These are phyloP conservation scores for Boletus sensibilis DNA, from an alignment of 768 basidiomycete genomes.

Conservation along the genomic window DNA sequence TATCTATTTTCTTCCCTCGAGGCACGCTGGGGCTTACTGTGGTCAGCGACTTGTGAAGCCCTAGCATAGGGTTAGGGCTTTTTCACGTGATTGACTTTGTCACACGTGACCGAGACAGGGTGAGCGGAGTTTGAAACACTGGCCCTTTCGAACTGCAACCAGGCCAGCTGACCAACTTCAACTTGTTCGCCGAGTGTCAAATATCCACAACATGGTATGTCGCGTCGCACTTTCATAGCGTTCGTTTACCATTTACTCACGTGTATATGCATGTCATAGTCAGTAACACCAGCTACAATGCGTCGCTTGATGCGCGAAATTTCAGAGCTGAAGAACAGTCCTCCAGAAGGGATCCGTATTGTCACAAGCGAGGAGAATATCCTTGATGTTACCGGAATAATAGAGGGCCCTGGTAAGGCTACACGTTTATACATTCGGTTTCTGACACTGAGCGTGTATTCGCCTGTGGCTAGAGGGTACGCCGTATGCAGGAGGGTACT, in stretches of 20 bases:
- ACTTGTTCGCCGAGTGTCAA: slow-evolving; percentile 7
- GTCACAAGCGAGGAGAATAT: slow-evolving; percentile 86
- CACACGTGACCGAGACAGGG: slow-evolving; percentile 25
- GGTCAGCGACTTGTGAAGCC: background rate
- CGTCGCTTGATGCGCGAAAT: slow-evolving; percentile 89
- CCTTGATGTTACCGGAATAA: slow-evolving; percentile 81
- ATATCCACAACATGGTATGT: slow-evolving; percentile 25
- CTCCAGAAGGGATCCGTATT: slow-evolving; percentile 91
- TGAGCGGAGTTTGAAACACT: slow-evolving; percentile 28
- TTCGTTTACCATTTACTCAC: background rate
- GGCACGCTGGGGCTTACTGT: background rate
- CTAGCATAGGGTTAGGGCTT: slow-evolving; percentile 14
- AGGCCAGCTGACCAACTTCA: slow-evolving; percentile 12
- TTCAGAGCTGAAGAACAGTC: slow-evolving; percentile 72
- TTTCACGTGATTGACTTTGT: slow-evolving; percentile 27
- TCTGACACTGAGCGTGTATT: slow-evolving; percentile 8
- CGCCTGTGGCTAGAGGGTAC: slow-evolving; percentile 48
- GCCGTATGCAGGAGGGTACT: slow-evolving; percentile 72
- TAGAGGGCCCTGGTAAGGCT: slow-evolving; percentile 83
- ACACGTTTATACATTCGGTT: background rate
- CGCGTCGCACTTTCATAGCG: background rate
- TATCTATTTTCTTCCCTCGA: background rate
- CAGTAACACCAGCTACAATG: slow-evolving; percentile 55
- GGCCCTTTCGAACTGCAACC: slow-evolving; percentile 24
- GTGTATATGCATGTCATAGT: slow-evolving; percentile 24